phyloP scores from a whole-genome alignment of 371 early-diverging fungal genomes.

The Mucor irregularis region DNA sequence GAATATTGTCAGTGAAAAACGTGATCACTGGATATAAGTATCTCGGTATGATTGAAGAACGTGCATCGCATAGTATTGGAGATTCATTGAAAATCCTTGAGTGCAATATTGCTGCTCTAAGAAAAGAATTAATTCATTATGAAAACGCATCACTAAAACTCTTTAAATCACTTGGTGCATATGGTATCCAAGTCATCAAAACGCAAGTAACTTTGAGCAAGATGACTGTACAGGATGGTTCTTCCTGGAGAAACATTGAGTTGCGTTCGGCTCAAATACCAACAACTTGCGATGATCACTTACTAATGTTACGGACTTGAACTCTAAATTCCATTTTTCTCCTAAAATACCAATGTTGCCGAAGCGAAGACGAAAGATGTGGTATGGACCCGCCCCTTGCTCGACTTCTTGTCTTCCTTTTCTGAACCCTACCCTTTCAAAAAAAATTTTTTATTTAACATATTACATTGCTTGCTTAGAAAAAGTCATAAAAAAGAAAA shows the following conservation, averaged over 20 bases:
- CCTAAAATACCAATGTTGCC: no score
- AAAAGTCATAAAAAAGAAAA: no score
- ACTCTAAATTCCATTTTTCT: no score
- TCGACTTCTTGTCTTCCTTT: no score
- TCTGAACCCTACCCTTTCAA: no score
- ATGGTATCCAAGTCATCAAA: constrained; percentile 17
- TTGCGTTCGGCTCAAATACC: constrained; percentile 17
- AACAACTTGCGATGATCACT: constrained; percentile 16
- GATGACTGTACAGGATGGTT: constrained; percentile 9
- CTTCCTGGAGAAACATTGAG: constrained; percentile 16
- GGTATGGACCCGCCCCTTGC: no score
- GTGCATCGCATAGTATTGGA: constrained; percentile 10
- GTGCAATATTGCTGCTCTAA: constrained; percentile 16
- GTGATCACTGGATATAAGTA: constrained; percentile 4
- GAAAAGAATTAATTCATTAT: constrained; percentile 9
- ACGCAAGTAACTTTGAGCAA: constrained; percentile 17
- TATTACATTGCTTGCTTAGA: no score
- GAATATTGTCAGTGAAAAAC: constrained; percentile 3
- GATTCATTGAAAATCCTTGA: constrained; percentile 18
- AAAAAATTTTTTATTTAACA: no score
- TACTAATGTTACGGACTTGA: constrained; percentile 9
- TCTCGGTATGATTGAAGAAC: constrained; percentile 15
- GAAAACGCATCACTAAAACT: constrained; percentile 18
- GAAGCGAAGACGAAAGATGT: no score
- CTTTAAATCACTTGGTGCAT: constrained; percentile 11